Base-by-base conservation (phyloP, 345 rosid species). In the Salix viminalis region DNA sequence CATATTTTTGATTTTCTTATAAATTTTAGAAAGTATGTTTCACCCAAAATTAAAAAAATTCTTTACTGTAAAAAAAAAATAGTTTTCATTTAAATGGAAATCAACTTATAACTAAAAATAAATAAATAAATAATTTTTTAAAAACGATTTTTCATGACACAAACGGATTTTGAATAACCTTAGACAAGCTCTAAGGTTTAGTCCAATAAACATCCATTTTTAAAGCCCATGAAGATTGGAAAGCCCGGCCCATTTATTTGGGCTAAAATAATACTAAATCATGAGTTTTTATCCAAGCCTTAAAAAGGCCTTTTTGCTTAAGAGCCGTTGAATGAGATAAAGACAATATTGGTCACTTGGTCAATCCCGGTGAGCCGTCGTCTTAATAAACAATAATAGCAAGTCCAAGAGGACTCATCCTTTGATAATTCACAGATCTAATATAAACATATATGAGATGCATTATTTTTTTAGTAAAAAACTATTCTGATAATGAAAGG, bases 51-150 rank as follows among this genome's bases (percentile, higher is more conserved):
- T 7, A 39, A 39, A 41, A 37, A 2, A 41, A 2, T 41, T 9
- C 3, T 2, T 41, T 41, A 9, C 3, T 41, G 0, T 2, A 41
- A 41, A 39, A 0, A 41, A 41, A 41, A 0, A 2, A 0, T 2
- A 41, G 12, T 41, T 41, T 0, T 41, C 3, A 41, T 10, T 41
- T 41, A 34, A 34, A 34, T 34, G 37, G 6, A 34, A 34, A 5
- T 34, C 37, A 34, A 34, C 6, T 34, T 34, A 34, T 5, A 30
- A 3, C 32, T 30, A 3, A 30, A 34, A 34, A 34, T 9, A 41
- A 9, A 41, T 41, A 41, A 41, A 10, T 2, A 41, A 41, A 41
- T 0, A 2, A 39, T 8, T 39, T 8, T 1, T 0, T 2, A 9
- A 39, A 9, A 39, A 39, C 12, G 2, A 9, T 2, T 23, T 2